Evolutionary conservation across 345 rosid genomes (phyloP).

Genomic region (Crucihimalaya himalaica): DNA sequence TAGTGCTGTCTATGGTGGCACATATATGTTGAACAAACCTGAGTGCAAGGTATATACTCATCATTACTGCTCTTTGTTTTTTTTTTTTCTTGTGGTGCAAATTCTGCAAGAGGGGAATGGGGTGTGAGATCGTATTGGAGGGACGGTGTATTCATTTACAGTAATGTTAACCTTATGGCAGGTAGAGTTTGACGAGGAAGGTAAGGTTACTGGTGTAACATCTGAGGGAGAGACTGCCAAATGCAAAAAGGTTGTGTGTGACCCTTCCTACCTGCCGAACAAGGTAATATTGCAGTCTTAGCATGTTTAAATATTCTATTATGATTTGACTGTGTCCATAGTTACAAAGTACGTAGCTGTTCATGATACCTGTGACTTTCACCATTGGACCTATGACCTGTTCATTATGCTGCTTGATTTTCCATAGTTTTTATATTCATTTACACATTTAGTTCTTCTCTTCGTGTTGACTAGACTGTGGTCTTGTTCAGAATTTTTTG

Average conservation of each 20-base stretch:
- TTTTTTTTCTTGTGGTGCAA: conserved; percentile 15
- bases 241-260: conserved; percentile 90
- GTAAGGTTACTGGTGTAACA: conserved; percentile 79
- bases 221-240: conserved; percentile 95
- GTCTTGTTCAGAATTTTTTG: neutral
- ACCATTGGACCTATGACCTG: neutral
- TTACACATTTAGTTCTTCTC: neutral
- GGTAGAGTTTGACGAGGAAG: conserved; percentile 80
- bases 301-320: neutral
- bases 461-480: neutral
- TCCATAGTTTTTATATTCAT: neutral
- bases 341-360: neutral
- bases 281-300: conserved; percentile 53
- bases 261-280: conserved; percentile 74
- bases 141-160: conserved; percentile 11
- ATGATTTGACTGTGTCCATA: neutral
- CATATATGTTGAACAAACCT: conserved; percentile 96
- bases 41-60: conserved; percentile 68
- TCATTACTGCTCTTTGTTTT: neutral
- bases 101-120: neutral
- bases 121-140: conserved; percentile 17
- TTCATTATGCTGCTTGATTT: neutral
- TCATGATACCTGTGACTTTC: neutral
- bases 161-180: conserved; percentile 32
- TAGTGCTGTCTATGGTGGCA: conserved; percentile 96